Percentiles rank a stretch among this genome's conserved stretches.
These are phyloP conservation scores for Myxozyma mucilagina DNA, from an alignment of 805 yeast species.

Conservation along the genomic window DNA sequence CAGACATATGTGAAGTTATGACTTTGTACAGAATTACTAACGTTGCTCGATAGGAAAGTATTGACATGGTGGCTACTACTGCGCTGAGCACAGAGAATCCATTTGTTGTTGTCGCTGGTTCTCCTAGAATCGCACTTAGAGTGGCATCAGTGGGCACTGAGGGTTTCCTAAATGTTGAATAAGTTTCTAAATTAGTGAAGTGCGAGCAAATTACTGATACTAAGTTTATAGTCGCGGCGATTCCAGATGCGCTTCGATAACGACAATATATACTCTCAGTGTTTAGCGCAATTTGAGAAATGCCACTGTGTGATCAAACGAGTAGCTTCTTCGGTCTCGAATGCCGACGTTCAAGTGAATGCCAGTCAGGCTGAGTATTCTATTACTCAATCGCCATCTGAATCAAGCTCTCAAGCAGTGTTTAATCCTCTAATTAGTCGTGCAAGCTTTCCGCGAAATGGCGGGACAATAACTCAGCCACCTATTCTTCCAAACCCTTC, in stretches of 20 bases:
- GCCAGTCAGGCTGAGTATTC: not conserved
- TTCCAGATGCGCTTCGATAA: constrained; percentile 21
- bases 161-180: constrained; percentile 3
- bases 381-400: not conserved
- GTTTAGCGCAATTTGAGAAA: constrained; percentile 15
- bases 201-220: not conserved
- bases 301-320: constrained; percentile 13
- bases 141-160: not conserved
- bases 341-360: not conserved
- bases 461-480: not conserved
- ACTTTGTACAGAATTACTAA: not conserved
- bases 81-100: not conserved
- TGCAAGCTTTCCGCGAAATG: not conserved
- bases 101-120: constrained; percentile 16
- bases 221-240: constrained; percentile 13
- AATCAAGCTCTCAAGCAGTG: not conserved
- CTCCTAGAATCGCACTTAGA: constrained; percentile 24
- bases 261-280: constrained; percentile 5
- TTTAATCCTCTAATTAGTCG: not conserved
- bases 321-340: not conserved
- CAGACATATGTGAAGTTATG: not conserved
- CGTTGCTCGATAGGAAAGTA: constrained; percentile 9
- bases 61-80: constrained; percentile 5
- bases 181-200: not conserved
- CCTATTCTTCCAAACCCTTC: not conserved